These are phyloP conservation scores for Ogataea trehalophila DNA, from an alignment of 805 yeast genomes.

Conservation along the genomic window DNA sequence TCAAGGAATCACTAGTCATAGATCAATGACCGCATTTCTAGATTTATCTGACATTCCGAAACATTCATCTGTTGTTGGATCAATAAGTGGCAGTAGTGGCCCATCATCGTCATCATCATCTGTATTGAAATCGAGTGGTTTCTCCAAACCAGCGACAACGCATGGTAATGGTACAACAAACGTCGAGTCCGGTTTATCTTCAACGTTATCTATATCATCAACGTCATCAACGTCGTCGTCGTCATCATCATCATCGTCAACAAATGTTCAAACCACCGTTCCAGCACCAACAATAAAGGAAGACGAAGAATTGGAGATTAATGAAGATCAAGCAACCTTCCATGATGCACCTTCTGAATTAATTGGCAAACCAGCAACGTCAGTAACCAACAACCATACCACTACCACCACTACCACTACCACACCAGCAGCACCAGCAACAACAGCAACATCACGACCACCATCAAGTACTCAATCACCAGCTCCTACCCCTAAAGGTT, in stretches of 20 bases:
- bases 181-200: not conserved
- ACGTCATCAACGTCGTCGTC: not conserved
- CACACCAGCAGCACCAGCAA: conserved; percentile 2
- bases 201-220: not conserved
- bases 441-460: too few species aligned
- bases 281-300: conserved; percentile 2
- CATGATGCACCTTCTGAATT: not conserved
- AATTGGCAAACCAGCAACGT: conserved; percentile 10
- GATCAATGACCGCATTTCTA: conserved; percentile 1
- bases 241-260: not conserved
- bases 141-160: not conserved
- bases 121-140: not conserved
- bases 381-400: too few species aligned
- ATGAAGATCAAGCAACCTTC: not conserved
- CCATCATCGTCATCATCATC: not conserved
- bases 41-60: not conserved
- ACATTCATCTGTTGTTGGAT: not conserved
- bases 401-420: too few species aligned
- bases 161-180: too few species aligned
- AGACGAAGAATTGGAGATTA: conserved; percentile 9
- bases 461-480: too few species aligned
- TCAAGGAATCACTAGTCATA: not conserved
- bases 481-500: too few species aligned
- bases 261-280: not conserved
- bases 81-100: not conserved